These are phyloP conservation scores for Aspergillus aculeatinus DNA, from an alignment of 2,329 filamentous ascomycete genomes.

Conservation along the genomic window DNA sequence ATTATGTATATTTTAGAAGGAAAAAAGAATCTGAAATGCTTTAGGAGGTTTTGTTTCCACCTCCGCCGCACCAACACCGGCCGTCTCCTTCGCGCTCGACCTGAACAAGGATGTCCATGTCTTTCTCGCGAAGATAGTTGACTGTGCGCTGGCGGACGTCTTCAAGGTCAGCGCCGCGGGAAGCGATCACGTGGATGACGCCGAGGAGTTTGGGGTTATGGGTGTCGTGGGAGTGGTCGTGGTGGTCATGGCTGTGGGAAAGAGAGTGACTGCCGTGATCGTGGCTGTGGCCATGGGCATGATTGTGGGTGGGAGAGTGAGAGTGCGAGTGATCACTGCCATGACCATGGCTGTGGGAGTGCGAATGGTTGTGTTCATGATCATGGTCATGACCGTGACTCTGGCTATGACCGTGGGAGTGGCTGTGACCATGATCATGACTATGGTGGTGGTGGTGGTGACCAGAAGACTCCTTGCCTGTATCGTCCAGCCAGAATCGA, in stretches of 20 bases:
- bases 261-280: constrained; percentile 28
- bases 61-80: constrained; percentile 62
- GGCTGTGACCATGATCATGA: constrained; percentile 31
- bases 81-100: constrained; percentile 80
- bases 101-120: constrained; percentile 81
- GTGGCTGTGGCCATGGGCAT: constrained; percentile 32
- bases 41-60: constrained; percentile 38
- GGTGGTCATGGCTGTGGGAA: constrained; percentile 20
- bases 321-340: constrained; percentile 30
- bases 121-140: constrained; percentile 66
- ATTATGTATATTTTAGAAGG: neutral
- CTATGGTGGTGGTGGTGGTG: constrained; percentile 42
- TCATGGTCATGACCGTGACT: constrained; percentile 29
- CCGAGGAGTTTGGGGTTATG: constrained; percentile 59
- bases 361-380: constrained; percentile 29
- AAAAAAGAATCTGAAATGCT: neutral
- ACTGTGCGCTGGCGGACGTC: constrained; percentile 78
- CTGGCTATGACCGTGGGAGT: constrained; percentile 30
- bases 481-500: constrained; percentile 89
- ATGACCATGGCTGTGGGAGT: constrained; percentile 30
- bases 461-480: constrained; percentile 40
- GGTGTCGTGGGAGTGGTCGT: constrained; percentile 22
- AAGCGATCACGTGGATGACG: constrained; percentile 81
- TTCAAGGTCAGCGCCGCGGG: constrained; percentile 69
- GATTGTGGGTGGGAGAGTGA: constrained; percentile 31